Evolutionary conservation across 1,284 basidiomycete species (phyloP).

Genomic region (Pterulicium gracile): DNA sequence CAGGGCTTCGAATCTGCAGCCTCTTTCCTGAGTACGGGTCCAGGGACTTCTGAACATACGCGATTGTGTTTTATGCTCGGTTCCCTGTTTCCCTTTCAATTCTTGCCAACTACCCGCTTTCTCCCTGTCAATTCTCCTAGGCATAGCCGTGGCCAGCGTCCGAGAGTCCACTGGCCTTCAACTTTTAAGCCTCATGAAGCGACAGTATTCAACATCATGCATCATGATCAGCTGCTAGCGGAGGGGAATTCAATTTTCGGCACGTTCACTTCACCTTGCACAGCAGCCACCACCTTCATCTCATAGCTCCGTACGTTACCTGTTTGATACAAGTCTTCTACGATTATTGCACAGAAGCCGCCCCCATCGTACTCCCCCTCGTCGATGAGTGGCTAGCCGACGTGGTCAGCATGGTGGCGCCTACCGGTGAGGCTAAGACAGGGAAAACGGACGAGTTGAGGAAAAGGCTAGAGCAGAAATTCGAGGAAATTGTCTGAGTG

Average conservation of each 20-base stretch:
- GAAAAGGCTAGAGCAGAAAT: conserved; percentile 27
- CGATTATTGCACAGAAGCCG: neutral
- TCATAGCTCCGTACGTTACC: neutral
- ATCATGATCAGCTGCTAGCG: neutral
- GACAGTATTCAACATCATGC: neutral
- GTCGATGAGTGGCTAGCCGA: conserved; percentile 12
- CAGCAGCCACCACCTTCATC: neutral
- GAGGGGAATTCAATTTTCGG: too few relatives aligned
- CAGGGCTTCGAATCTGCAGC: too few relatives aligned
- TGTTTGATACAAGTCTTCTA: neutral
- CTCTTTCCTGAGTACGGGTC: too few relatives aligned
- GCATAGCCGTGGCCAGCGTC: neutral
- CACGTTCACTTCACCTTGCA: too few relatives aligned
- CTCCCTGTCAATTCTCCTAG: too few relatives aligned
- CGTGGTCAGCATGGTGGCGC: conserved; percentile 29
- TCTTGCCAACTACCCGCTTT: too few relatives aligned
- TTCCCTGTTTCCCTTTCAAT: too few relatives aligned
- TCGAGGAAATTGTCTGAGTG: conserved; percentile 38
- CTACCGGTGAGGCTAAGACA: conserved; percentile 28
- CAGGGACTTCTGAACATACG: too few relatives aligned
- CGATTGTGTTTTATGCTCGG: too few relatives aligned
- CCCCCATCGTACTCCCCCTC: neutral
- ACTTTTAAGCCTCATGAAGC: neutral
- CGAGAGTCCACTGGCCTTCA: neutral
- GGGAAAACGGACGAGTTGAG: conserved; percentile 41